phyloP scores from a whole-genome alignment of 192 early-diverging fungal genomes.

The Coemansia sp. region DNA sequence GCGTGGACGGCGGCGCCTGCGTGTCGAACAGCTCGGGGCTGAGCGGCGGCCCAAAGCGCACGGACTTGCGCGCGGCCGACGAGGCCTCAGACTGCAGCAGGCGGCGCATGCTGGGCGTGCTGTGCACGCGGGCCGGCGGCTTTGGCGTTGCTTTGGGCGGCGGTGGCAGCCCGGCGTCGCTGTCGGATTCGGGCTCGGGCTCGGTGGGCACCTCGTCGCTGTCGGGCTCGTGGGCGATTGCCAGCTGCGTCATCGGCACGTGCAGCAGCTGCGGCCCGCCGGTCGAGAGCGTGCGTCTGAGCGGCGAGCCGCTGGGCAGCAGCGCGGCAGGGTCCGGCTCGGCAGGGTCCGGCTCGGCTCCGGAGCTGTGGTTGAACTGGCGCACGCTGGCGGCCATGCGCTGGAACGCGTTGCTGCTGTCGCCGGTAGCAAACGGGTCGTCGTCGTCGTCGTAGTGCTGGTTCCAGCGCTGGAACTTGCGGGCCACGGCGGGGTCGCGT shows the following conservation, averaged over 20 bases:
- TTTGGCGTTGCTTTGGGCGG: too few species aligned
- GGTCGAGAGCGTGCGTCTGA: constrained; percentile 34
- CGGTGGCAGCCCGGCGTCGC: background rate
- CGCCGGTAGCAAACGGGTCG: background rate
- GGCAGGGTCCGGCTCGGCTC: background rate
- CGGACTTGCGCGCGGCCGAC: constrained; percentile 23
- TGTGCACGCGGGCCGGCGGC: background rate
- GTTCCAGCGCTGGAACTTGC: constrained; percentile 36
- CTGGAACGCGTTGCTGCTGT: background rate
- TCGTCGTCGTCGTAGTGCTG: constrained; percentile 21
- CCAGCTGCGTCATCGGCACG: background rate
- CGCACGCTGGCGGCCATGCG: constrained; percentile 4
- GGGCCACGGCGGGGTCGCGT: constrained; percentile 15
- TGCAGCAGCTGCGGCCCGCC: background rate
- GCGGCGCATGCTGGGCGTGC: background rate
- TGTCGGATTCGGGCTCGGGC: constrained; percentile 22
- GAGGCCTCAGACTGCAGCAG: background rate
- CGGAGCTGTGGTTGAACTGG: background rate
- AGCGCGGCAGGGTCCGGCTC: background rate
- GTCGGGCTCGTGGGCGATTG: background rate
- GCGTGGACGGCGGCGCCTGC: constrained; percentile 53
- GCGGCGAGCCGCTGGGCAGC: constrained; percentile 11
- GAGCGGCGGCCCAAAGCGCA: constrained; percentile 56
- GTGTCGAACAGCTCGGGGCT: constrained; percentile 60
- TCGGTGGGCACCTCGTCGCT: constrained; percentile 33